These are phyloP conservation scores for Gossypium davidsonii DNA, from an alignment of 441 rosid species.

Conservation along the genomic window DNA sequence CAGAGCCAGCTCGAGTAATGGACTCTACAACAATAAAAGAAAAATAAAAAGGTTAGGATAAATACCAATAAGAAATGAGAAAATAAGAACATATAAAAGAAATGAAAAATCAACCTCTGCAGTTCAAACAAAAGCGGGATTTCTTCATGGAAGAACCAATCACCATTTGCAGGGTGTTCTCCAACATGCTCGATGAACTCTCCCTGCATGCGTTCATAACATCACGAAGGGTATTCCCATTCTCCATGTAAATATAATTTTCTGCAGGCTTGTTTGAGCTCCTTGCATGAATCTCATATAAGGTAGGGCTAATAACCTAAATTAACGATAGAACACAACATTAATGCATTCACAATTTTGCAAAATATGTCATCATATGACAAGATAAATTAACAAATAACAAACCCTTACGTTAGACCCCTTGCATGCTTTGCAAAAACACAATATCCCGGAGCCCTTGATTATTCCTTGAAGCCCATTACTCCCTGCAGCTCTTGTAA, in stretches of 20 bases:
- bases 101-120: slow-evolving; percentile 59
- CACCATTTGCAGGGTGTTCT: slow-evolving; percentile 43
- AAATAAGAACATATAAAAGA: slow-evolving; percentile 7
- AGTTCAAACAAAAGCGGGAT: slow-evolving; percentile 57
- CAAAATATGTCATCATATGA: not conserved
- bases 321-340: slow-evolving; percentile 10
- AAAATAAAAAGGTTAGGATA: not conserved
- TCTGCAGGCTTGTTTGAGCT: slow-evolving; percentile 83
- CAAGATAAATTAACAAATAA: not conserved
- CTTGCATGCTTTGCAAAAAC: slow-evolving; percentile 65
- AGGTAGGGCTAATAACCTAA: slow-evolving; percentile 56
- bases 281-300: slow-evolving; percentile 73
- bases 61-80: not conserved
- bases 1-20: slow-evolving; percentile 22
- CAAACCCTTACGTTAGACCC: slow-evolving; percentile 46
- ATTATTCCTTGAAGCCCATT: slow-evolving; percentile 58
- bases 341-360: not conserved
- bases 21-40: slow-evolving; percentile 35
- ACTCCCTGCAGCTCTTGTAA: slow-evolving; percentile 35
- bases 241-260: slow-evolving; percentile 63
- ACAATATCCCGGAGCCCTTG: slow-evolving; percentile 54
- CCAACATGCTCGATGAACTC: slow-evolving; percentile 50
- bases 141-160: slow-evolving; percentile 47
- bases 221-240: slow-evolving; percentile 73
- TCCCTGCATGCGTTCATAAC: slow-evolving; percentile 69